Base-by-base conservation (phyloP, 2,329 filamentous ascomycete genomes). In the Aspergillus flavus region DNA sequence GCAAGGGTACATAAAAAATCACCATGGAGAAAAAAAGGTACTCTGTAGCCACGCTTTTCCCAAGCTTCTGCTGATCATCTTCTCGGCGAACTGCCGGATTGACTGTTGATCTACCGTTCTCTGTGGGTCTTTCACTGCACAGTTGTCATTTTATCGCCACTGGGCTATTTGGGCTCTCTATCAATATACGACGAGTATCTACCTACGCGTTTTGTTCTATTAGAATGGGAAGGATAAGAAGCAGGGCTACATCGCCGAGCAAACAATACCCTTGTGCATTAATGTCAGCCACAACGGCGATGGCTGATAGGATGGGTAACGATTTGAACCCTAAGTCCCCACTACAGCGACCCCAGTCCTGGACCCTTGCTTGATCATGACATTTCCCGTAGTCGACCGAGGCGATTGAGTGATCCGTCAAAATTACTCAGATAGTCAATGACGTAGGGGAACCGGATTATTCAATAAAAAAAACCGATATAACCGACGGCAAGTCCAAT, bases 61-160 rank as follows among this genome's bases (percentile, higher is more conserved):
- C 14, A n/a, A 30, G 26, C 46, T 50, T 48, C 34, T 6, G 34
- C 34, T 26, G 45, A 19, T 26, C 21, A 28, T 48, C 23, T 26
- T 26, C 46, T 30, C 46, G 46, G 26, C 46, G 46, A 50, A 50
- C 46, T 50, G 46, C 46, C 46, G 46, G 46, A 50, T 50, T 50
- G 23, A 28, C 46, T 50, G 46, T 19, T 50, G 46, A 50, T 50
- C 46, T 16, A 48, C 45, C 45, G 45, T 26, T 26, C 12, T 12
- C 23, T 28, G 45, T 48, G 45, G 45, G 45, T 48, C 45, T 6
- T 23, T 28, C 12, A 5, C 45, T 48, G 23, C 5, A 16, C 19
- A 11, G 45, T 28, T 48, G 16, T 41, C 16, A 19, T n/a, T 7
- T 7, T n/a, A 4, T 19, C 39, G 39, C 39, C 39, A 41, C 39